These are phyloP conservation scores for Sporobolomyces roseus DNA, from an alignment of 768 basidiomycete genomes.

Conservation along the genomic window DNA sequence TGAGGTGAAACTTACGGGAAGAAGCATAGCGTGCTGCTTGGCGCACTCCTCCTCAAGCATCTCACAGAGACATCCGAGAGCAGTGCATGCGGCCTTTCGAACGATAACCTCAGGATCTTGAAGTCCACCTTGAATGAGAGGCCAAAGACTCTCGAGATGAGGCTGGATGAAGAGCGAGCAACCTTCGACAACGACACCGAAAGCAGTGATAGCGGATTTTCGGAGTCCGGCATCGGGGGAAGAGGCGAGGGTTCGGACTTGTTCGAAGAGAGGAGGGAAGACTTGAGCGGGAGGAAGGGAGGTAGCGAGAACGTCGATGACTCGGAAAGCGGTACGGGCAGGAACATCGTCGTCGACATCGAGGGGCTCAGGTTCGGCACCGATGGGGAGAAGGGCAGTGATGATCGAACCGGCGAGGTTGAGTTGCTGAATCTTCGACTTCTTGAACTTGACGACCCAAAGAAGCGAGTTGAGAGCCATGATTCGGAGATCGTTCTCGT, in stretches of 20 bases:
- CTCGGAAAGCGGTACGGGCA: conserved; percentile 88
- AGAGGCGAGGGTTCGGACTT: conserved; percentile 79
- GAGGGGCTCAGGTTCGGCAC: conserved; percentile 87
- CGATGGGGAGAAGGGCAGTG: conserved; percentile 86
- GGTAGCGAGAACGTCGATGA: conserved; percentile 86
- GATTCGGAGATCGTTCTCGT: conserved; percentile 75
- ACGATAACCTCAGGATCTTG: conserved; percentile 77
- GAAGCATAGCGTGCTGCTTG: conserved; percentile 68
- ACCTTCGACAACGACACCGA: conserved; percentile 93
- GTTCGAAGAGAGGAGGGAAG: conserved; percentile 79
- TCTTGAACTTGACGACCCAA: conserved; percentile 99
- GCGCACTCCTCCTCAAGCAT: conserved; percentile 93
- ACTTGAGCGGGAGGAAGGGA: conserved; percentile 90
- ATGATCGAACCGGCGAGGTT: conserved; percentile 79
- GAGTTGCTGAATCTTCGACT: conserved; percentile 84
- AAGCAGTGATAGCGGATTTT: conserved; percentile 88
- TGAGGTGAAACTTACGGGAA: conserved; percentile 62
- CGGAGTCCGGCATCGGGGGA: conserved; percentile 73
- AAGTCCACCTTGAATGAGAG: conserved; percentile 82
- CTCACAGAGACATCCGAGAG: conserved; percentile 92
- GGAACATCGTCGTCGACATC: conserved; percentile 64
- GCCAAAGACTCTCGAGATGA: conserved; percentile 86
- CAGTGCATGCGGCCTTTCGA: conserved; percentile 90
- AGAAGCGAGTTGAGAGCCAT: conserved; percentile 88
- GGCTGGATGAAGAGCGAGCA: conserved; percentile 98